Evolutionary conservation across 495 filamentous ascomycete genomes (phyloP).

Genomic region (Hypomontagnella monticulosa): DNA sequence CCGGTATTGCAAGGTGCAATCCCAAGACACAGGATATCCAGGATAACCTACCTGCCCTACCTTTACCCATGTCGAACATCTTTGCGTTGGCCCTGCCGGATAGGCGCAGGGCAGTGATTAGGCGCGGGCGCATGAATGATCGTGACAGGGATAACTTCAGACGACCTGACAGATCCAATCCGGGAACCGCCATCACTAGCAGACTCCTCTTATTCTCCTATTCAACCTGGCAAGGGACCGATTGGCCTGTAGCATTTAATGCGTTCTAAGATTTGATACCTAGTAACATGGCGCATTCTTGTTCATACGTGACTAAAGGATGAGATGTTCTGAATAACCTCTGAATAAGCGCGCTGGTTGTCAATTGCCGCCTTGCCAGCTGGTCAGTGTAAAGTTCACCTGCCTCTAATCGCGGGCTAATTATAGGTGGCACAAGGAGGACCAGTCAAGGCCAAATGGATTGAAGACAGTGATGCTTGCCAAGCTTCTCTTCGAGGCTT

Average conservation of each 20-base stretch:
- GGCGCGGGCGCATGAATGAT: conserved; percentile 44
- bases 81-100: conserved; percentile 11
- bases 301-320: conserved; percentile 17
- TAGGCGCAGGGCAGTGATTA: conserved; percentile 26
- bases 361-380: conserved; percentile 9
- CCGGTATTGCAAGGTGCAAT: conserved; percentile 15
- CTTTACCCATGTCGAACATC: conserved; percentile 19
- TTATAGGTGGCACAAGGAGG: conserved; percentile 23
- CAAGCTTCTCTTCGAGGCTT: conserved; percentile 21
- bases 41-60: conserved; percentile 4
- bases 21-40: conserved; percentile 11
- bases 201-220: conserved; percentile 12
- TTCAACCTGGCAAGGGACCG: conserved; percentile 5
- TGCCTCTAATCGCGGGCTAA: conserved; percentile 7
- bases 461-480: conserved; percentile 15
- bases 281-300: conserved; percentile 1
- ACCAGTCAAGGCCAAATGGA: conserved; percentile 16
- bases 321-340: conserved; percentile 4
- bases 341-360: conserved; percentile 13
- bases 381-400: conserved; percentile 6
- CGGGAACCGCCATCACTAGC: neutral
- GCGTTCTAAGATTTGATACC: conserved; percentile 5
- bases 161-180: conserved; percentile 22
- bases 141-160: conserved; percentile 30
- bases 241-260: neutral